Evolutionary conservation across 768 basidiomycete genomes (phyloP).

Genomic region (Lentinula raphanica): DNA sequence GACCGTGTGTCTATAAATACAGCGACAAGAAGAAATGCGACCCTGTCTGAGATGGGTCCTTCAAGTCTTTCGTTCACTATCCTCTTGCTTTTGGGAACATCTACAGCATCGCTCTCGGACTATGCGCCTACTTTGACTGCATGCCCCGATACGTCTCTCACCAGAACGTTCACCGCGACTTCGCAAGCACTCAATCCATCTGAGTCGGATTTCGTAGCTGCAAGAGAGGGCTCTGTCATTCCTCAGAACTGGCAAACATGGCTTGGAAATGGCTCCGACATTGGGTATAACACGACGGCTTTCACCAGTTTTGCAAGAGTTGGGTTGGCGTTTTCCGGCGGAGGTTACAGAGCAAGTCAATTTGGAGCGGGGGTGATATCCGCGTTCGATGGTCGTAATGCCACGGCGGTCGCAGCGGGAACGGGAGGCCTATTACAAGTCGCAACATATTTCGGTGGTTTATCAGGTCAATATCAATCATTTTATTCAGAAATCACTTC

Average conservation of each 20-base stretch:
- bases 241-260: conserved; percentile 51
- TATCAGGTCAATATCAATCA: conserved; percentile 47
- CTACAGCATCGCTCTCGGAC: conserved; percentile 24
- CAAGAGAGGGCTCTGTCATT: conserved; percentile 34
- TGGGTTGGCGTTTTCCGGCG: conserved; percentile 65
- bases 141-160: conserved; percentile 46
- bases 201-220: conserved; percentile 44
- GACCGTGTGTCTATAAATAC: not conserved
- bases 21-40: not conserved
- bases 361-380: conserved; percentile 57
- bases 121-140: conserved; percentile 48
- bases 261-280: conserved; percentile 46
- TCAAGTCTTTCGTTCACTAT: not conserved
- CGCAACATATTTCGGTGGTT: conserved; percentile 58
- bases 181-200: conserved; percentile 45
- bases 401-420: conserved; percentile 47
- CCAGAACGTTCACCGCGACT: conserved; percentile 47
- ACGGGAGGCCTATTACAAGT: conserved; percentile 69
- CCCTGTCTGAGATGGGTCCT: not conserved
- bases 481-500: not conserved
- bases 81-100: not conserved
- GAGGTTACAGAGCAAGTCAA: conserved; percentile 62
- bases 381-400: conserved; percentile 60
- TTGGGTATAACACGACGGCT: conserved; percentile 44
- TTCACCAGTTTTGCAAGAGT: conserved; percentile 45